Evolutionary conservation across 371 early-diverging fungal genomes (phyloP).

Genomic region (Mortierella sp.): DNA sequence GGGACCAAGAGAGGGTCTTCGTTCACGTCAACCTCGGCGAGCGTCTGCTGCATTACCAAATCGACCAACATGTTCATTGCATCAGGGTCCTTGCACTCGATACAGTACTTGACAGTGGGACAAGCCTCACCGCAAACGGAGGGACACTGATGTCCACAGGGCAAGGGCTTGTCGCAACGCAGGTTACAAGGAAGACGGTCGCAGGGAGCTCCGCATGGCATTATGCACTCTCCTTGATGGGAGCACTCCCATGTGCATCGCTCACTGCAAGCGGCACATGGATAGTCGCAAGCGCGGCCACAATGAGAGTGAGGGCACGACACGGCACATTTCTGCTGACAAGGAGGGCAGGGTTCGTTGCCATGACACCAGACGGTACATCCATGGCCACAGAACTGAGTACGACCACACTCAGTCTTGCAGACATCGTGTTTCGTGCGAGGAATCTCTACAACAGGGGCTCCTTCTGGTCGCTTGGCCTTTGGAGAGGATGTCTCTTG

Average conservation of each 20-base stretch:
- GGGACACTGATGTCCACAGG: conserved; percentile 68
- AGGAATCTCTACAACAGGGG: neutral
- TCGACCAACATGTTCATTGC: conserved; percentile 56
- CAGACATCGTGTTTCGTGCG: conserved; percentile 34
- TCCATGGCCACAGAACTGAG: conserved; percentile 36
- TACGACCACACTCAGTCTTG: conserved; percentile 8
- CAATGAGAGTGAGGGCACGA: conserved; percentile 62
- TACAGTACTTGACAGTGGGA: conserved; percentile 59
- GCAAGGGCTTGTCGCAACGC: conserved; percentile 60
- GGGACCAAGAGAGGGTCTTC: conserved; percentile 62
- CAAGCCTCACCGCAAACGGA: conserved; percentile 70
- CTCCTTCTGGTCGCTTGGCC: neutral
- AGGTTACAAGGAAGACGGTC: conserved; percentile 66
- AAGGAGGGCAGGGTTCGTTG: conserved; percentile 58
- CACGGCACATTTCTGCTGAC: conserved; percentile 53
- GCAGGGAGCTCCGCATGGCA: conserved; percentile 71
- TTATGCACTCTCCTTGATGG: conserved; percentile 60
- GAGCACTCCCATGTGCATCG: conserved; percentile 62
- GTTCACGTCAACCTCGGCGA: conserved; percentile 59
- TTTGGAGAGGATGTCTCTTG: conserved; percentile 11
- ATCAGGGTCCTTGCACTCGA: conserved; percentile 39
- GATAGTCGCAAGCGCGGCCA: conserved; percentile 40
- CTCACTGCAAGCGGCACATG: conserved; percentile 64
- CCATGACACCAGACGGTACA: conserved; percentile 48
- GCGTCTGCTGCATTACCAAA: conserved; percentile 48